Conservation (phyloP, 805 yeast species). For the Hemisphaericaspora nanyangensis region DNA sequence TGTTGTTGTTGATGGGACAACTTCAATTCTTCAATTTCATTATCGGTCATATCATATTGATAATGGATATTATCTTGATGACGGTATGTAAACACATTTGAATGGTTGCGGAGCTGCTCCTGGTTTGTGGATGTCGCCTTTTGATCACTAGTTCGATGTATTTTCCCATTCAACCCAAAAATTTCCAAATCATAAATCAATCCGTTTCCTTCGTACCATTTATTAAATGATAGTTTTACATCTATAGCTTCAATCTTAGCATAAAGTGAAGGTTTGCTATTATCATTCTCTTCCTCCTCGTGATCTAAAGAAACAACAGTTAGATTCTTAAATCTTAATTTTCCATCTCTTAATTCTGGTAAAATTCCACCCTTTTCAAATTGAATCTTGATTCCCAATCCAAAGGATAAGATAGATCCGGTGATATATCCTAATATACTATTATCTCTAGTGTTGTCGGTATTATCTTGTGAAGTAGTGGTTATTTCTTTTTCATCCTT, state of each 20-base stretch:
- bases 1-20: background rate
- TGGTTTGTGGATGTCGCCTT: constrained; percentile 8
- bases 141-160: constrained; percentile 15
- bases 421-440: constrained; percentile 31
- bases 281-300: constrained; percentile 7
- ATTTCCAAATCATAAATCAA: constrained; percentile 46
- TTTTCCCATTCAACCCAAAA: constrained; percentile 43
- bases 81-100: constrained; percentile 11
- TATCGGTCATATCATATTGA: constrained; percentile 29
- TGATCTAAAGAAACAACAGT: constrained; percentile 14
- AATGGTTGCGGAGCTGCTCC: constrained; percentile 12
- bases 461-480: background rate
- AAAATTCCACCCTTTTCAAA: constrained; percentile 37
- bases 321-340: constrained; percentile 42
- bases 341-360: constrained; percentile 49
- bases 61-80: constrained; percentile 26
- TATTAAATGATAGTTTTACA: constrained; percentile 45
- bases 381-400: constrained; percentile 32
- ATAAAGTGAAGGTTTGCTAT: constrained; percentile 16
- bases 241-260: constrained; percentile 42
- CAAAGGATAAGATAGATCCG: constrained; percentile 34
- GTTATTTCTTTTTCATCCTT: background rate
- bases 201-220: constrained; percentile 56
- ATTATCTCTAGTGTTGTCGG: constrained; percentile 13
- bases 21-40: constrained; percentile 16